A percentile compares a stretch with the other conserved stretches of the same genome.
These are phyloP conservation scores for Quercus lobata DNA, from an alignment of 331 rosid species.

Conservation along the genomic window DNA sequence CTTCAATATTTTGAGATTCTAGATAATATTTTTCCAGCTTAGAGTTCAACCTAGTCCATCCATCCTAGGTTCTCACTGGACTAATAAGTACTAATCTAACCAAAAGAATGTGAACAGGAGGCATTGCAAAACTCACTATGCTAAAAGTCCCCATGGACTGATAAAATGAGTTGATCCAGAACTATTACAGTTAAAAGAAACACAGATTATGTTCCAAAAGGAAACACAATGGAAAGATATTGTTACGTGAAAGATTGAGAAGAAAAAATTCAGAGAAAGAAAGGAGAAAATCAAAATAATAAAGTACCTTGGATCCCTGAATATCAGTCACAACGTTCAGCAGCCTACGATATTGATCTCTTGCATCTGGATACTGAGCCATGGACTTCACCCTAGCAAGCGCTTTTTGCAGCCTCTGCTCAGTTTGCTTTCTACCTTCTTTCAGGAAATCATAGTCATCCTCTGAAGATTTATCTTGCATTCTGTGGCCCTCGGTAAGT, in stretches of 20 bases:
- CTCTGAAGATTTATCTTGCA: constrained; percentile 36
- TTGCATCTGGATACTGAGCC: constrained; percentile 88
- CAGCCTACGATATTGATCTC: constrained; percentile 79
- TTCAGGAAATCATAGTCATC: constrained; percentile 70
- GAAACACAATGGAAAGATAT: background rate
- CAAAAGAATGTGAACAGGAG: background rate
- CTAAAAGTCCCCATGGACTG: background rate
- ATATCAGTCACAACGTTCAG: constrained; percentile 61
- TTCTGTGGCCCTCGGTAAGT: constrained; percentile 33
- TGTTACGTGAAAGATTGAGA: background rate
- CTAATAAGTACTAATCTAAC: background rate
- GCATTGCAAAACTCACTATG: background rate
- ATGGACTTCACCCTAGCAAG: constrained; percentile 89
- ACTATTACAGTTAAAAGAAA: background rate
- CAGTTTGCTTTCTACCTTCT: constrained; percentile 83
- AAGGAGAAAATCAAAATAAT: background rate
- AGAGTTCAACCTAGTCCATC: background rate
- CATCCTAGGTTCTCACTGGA: background rate
- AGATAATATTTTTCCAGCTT: background rate
- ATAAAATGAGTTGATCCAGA: background rate
- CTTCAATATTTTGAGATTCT: background rate
- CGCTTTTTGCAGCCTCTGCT: constrained; percentile 78
- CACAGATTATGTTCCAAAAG: background rate
- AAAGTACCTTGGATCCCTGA: constrained; percentile 63
- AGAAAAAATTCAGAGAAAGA: too few species aligned